Evolutionary conservation across 2,329 filamentous ascomycete genomes (phyloP).

Genomic region (Penicillium sp.): DNA sequence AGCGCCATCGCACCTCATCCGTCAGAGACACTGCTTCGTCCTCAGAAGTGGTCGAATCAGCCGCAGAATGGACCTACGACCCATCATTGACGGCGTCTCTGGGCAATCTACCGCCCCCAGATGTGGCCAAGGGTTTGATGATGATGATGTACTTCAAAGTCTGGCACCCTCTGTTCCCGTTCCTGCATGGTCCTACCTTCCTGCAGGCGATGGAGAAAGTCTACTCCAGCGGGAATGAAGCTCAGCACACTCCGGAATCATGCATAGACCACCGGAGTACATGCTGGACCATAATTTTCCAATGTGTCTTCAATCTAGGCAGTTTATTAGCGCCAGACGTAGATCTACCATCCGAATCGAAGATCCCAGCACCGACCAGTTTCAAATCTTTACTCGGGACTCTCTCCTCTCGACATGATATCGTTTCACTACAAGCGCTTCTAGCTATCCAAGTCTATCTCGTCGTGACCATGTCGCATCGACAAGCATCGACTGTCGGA

Average conservation of each 20-base stretch:
- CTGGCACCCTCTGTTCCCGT: slow-evolving; percentile 55
- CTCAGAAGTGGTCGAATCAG: slow-evolving; percentile 1
- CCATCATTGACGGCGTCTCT: slow-evolving; percentile 23
- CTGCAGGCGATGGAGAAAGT: slow-evolving; percentile 46
- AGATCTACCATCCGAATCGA: slow-evolving; percentile 32
- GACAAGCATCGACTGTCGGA: slow-evolving; percentile 49
- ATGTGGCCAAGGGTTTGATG: slow-evolving; percentile 43
- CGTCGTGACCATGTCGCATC: slow-evolving; percentile 48
- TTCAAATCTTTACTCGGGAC: slow-evolving; percentile 39
- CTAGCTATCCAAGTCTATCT: slow-evolving; percentile 51
- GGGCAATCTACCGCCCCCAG: slow-evolving; percentile 28
- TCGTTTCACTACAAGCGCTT: slow-evolving; percentile 49
- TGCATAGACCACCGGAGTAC: slow-evolving; percentile 22
- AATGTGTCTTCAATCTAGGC: slow-evolving; percentile 53
- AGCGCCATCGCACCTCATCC: slow-evolving; percentile 12
- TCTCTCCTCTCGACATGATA: slow-evolving; percentile 44
- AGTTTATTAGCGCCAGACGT: slow-evolving; percentile 34
- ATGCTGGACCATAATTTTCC: slow-evolving; percentile 43
- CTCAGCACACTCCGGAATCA: neutral
- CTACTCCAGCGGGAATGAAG: slow-evolving; percentile 30
- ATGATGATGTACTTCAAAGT: slow-evolving; percentile 51
- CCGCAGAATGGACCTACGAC: slow-evolving; percentile 30
- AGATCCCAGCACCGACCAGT: slow-evolving; percentile 39
- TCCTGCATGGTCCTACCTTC: slow-evolving; percentile 51
- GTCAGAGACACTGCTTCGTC: neutral